Evolutionary conservation across 257 asterid genomes (phyloP).

Genomic region (Fraxinus quadrangulata): DNA sequence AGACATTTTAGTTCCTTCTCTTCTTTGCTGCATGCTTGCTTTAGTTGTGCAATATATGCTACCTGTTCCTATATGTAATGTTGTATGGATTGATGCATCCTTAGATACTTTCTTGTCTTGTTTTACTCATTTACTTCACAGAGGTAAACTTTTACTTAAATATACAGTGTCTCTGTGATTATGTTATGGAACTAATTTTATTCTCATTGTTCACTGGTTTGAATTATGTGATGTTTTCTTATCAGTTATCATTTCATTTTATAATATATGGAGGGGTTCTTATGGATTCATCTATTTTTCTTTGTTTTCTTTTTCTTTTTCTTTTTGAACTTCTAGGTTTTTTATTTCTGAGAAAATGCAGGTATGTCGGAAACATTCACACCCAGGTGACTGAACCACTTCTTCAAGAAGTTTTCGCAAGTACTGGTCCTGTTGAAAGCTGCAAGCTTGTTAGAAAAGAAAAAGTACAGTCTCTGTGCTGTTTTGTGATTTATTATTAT

Average conservation of each 20-base stretch:
- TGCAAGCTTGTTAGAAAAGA: conserved; percentile 92
- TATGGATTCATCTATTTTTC: conserved; percentile 28
- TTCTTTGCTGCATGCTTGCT: conserved; percentile 24
- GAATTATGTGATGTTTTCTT: conserved; percentile 10
- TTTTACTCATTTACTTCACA: conserved; percentile 3
- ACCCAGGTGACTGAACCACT: conserved; percentile 86
- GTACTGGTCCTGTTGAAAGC: conserved; percentile 82
- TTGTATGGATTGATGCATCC: conserved; percentile 6
- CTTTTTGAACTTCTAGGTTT: conserved; percentile 30
- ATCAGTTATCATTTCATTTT: conserved; percentile 21
- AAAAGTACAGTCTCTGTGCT: conserved; percentile 43
- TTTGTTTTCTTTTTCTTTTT: conserved; percentile 23
- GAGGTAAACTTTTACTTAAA: not conserved
- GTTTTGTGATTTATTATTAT: not conserved
- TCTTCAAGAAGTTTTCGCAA: conserved; percentile 84
- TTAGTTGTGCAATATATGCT: conserved; percentile 14
- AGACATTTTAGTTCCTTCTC: conserved; percentile 16
- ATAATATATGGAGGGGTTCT: conserved; percentile 29
- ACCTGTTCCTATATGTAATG: conserved; percentile 8
- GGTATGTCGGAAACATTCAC: conserved; percentile 89
- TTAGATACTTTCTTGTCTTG: conserved; percentile 8
- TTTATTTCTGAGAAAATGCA: conserved; percentile 62
- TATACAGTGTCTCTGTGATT: conserved; percentile 12
- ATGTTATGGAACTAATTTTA: conserved; percentile 11
- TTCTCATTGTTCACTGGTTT: conserved; percentile 3